phyloP scores from a whole-genome alignment of 495 filamentous ascomycete species.

The Neurospora sp. region DNA sequence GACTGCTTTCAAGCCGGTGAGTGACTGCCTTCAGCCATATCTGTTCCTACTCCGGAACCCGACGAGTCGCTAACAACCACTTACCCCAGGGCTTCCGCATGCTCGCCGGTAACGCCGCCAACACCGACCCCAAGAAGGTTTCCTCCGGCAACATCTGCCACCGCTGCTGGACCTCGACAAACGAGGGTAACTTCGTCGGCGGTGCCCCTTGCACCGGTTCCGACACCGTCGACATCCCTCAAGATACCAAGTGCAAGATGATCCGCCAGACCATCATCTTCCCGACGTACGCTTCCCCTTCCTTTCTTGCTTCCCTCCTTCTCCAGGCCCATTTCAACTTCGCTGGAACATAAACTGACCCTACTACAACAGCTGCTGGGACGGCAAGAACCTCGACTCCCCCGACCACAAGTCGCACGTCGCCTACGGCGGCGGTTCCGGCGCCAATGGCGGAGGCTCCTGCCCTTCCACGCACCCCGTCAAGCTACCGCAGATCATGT shows the following conservation, averaged over 20 bases:
- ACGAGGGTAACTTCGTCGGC: conserved; percentile 35
- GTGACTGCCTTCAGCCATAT: conserved; percentile 12
- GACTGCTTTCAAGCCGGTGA: conserved; percentile 47
- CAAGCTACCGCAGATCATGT: conserved; percentile 57
- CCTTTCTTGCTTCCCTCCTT: neutral
- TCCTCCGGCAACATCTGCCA: conserved; percentile 45
- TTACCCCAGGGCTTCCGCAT: conserved; percentile 46
- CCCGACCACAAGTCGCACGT: conserved; percentile 56
- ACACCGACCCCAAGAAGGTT: conserved; percentile 39
- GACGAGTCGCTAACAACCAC: neutral
- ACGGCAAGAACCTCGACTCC: conserved; percentile 47
- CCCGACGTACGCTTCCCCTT: conserved; percentile 27
- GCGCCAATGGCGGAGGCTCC: conserved; percentile 41
- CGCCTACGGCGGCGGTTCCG: conserved; percentile 44
- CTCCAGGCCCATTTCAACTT: neutral
- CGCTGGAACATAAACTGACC: neutral
- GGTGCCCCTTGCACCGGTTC: conserved; percentile 36
- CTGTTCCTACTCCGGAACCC: conserved; percentile 6
- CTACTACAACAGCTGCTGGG: conserved; percentile 33
- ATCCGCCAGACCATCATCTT: conserved; percentile 55
- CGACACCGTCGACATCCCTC: conserved; percentile 50
- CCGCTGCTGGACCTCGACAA: conserved; percentile 42
- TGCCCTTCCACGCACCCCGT: conserved; percentile 55
- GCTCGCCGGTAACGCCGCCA: conserved; percentile 39
- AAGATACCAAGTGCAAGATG: conserved; percentile 40